Percentiles rank a stretch among this genome's conserved stretches.
Evolutionary conservation across 495 filamentous ascomycete genomes (phyloP).

Genomic region (Peziza echinospora): DNA sequence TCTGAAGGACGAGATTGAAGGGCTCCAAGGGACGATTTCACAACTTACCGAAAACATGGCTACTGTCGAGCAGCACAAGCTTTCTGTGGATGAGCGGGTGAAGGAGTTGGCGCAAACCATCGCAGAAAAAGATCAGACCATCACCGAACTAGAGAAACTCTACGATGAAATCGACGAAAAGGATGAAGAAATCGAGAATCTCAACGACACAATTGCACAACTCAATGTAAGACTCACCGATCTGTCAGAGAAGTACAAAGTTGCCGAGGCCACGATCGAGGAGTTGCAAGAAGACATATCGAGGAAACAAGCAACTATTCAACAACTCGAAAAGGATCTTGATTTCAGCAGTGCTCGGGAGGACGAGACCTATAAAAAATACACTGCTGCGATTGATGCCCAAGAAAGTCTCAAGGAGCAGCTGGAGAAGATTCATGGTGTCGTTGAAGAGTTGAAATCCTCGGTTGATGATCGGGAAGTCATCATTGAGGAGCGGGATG

Average conservation of each 20-base stretch:
- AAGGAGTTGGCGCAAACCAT: background rate
- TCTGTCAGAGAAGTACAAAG: constrained; percentile 9
- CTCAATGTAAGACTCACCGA: constrained; percentile 6
- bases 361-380: constrained; percentile 2
- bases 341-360: constrained; percentile 4
- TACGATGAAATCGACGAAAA: background rate
- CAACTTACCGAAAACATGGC: background rate
- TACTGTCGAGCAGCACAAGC: background rate
- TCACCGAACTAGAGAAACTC: background rate
- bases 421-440: background rate
- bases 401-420: background rate
- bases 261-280: constrained; percentile 6
- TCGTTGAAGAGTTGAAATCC: background rate
- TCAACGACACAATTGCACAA: background rate
- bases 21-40: background rate
- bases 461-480: background rate
- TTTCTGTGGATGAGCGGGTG: background rate
- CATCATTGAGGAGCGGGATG: background rate
- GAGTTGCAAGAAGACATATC: constrained; percentile 7
- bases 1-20: background rate
- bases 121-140: background rate
- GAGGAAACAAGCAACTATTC: constrained; percentile 7
- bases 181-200: background rate
- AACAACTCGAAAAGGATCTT: constrained; percentile 7
- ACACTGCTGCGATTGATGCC: constrained; percentile 1